Conservation (phyloP, 768 basidiomycete species). For the Lactifluus pinguis region DNA sequence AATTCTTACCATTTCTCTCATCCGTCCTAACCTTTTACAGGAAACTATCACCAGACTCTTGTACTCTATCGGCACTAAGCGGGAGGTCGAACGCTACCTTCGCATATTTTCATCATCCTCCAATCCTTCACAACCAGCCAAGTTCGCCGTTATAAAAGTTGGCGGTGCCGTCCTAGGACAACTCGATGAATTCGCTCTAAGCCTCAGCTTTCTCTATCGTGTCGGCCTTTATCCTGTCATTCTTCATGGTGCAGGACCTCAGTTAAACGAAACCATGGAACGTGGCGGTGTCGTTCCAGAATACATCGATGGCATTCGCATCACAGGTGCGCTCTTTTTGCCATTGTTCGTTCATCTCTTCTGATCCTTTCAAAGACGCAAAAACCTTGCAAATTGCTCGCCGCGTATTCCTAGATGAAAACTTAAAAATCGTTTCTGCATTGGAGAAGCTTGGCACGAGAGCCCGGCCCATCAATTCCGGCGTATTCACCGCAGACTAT, state of each 20-base stretch:
- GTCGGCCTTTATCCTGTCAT: slow-evolving; percentile 98
- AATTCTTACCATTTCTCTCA: not conserved
- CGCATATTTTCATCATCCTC: slow-evolving; percentile 96
- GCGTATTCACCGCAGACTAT: slow-evolving; percentile 95
- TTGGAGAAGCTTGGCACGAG: slow-evolving; percentile 93
- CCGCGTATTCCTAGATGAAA: slow-evolving; percentile 94
- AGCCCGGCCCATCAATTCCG: slow-evolving; percentile 94
- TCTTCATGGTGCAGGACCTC: slow-evolving; percentile 93
- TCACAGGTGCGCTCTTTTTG: slow-evolving; percentile 57
- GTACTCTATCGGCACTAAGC: slow-evolving; percentile 94
- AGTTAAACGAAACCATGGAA: slow-evolving; percentile 90
- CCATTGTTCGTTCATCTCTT: not conserved
- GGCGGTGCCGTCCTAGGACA: slow-evolving; percentile 93
- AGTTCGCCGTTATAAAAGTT: slow-evolving; percentile 97
- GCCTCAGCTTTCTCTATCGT: slow-evolving; percentile 91
- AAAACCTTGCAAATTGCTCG: slow-evolving; percentile 93
- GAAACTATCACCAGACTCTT: slow-evolving; percentile 95
- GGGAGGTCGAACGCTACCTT: slow-evolving; percentile 96
- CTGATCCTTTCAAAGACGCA: slow-evolving; percentile 47
- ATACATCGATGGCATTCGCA: slow-evolving; percentile 95
- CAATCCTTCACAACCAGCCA: slow-evolving; percentile 81
- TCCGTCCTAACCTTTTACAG: slow-evolving; percentile 32
- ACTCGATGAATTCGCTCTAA: slow-evolving; percentile 88
- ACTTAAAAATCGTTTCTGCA: slow-evolving; percentile 86
- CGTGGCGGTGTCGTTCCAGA: slow-evolving; percentile 89